Evolutionary conservation across 73 alveolate species (phyloP).

Genomic region (Vitrella brassicaformis): DNA sequence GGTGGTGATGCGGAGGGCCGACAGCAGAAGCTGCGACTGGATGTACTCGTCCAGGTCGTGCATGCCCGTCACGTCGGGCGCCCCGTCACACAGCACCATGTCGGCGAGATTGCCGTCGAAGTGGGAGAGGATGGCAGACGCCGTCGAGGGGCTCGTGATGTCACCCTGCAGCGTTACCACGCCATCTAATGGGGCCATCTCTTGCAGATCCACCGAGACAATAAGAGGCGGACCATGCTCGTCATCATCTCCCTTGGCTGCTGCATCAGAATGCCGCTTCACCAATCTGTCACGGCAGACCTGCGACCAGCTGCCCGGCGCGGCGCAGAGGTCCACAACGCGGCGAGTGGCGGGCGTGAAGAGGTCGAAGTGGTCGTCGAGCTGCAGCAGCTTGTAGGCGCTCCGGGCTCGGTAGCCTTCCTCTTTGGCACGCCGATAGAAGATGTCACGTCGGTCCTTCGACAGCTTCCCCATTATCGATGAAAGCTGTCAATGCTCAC

Average conservation of each 20-base stretch:
- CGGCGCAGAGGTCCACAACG: slow-evolving; percentile 91
- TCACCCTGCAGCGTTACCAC: slow-evolving; percentile 81
- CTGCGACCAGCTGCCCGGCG: slow-evolving; percentile 95
- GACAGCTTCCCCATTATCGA: not conserved
- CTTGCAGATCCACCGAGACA: slow-evolving; percentile 82
- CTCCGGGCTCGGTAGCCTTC: slow-evolving; percentile 91
- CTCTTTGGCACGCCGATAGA: slow-evolving; percentile 86
- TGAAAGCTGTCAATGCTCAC: too few relatives aligned
- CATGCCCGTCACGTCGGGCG: slow-evolving; percentile 92
- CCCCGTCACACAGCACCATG: slow-evolving; percentile 89
- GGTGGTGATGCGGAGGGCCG: slow-evolving; percentile 76
- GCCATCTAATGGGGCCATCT: slow-evolving; percentile 88
- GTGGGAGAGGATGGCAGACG: slow-evolving; percentile 58
- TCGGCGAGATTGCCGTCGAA: slow-evolving; percentile 67
- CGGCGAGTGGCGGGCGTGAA: too few relatives aligned
- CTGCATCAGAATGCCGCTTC: slow-evolving; percentile 35
- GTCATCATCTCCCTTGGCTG: slow-evolving; percentile 8
- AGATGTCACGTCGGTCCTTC: slow-evolving; percentile 46
- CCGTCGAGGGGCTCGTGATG: slow-evolving; percentile 83
- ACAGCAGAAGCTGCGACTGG: slow-evolving; percentile 75
- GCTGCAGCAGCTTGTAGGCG: slow-evolving; percentile 78
- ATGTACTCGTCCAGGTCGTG: slow-evolving; percentile 88
- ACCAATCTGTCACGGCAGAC: slow-evolving; percentile 53
- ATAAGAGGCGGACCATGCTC: slow-evolving; percentile 51
- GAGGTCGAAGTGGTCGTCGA: slow-evolving; percentile 72